A percentile compares a stretch with the other conserved stretches of the same genome.
Conservation (phyloP, 345 rosid species). For the Rubroshorea leprosula region DNA sequence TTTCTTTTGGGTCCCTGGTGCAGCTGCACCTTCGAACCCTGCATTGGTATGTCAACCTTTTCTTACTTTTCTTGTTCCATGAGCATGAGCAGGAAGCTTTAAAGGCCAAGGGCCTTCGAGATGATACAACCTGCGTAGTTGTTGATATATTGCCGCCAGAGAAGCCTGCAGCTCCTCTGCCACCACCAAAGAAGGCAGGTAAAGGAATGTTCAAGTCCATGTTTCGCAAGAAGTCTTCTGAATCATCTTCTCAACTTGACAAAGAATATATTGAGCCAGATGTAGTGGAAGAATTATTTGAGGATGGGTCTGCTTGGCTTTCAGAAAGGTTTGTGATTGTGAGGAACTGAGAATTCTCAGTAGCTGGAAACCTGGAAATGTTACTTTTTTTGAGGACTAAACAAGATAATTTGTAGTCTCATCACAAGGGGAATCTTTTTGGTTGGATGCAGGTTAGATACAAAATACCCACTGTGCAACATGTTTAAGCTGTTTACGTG, state of each 20-base stretch:
- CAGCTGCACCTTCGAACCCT: too few species aligned
- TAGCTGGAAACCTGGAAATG: conserved; percentile 7
- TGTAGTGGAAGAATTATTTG: conserved; percentile 80
- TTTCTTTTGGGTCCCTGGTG: too few species aligned
- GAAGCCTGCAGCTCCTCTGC: conserved; percentile 65
- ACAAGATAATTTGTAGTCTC: not conserved
- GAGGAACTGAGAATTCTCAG: conserved; percentile 23
- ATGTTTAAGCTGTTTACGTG: conserved; percentile 93
- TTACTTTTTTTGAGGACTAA: too few species aligned
- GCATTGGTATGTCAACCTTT: too few species aligned
- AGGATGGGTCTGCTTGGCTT: conserved; percentile 96
- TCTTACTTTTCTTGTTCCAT: too few species aligned
- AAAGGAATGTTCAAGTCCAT: conserved; percentile 81
- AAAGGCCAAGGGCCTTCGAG: conserved; percentile 76
- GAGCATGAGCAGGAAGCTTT: conserved; percentile 78
- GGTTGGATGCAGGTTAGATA: conserved; percentile 70
- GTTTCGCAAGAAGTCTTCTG: conserved; percentile 72
- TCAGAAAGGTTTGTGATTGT: conserved; percentile 72
- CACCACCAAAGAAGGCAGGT: conserved; percentile 63
- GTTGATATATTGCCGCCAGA: conserved; percentile 78
- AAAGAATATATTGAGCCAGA: conserved; percentile 71
- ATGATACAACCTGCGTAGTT: conserved; percentile 98
- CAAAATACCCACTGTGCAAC: conserved; percentile 94
- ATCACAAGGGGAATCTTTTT: conserved; percentile 14
- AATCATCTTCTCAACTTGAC: conserved; percentile 60